Conservation (phyloP, 148 eudicot species). For the Bassia scoparia region DNA sequence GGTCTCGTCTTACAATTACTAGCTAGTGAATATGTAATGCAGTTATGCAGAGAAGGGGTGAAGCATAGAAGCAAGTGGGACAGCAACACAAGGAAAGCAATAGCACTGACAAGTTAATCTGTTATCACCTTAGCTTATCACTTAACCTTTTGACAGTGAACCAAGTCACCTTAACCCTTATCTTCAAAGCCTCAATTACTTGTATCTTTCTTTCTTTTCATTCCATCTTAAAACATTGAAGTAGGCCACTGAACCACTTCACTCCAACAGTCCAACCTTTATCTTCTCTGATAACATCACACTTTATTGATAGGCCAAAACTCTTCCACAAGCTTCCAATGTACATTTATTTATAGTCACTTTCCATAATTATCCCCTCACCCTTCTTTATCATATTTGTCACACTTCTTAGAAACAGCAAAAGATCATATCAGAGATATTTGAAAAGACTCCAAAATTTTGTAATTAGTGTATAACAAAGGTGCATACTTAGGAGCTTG, state of each 20-base stretch:
- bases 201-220: not conserved
- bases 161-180: not conserved
- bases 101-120: slow-evolving; percentile 22
- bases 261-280: not conserved
- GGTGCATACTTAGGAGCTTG: no score
- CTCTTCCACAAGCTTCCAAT: not conserved
- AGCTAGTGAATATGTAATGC: no score
- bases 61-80: slow-evolving; percentile 18
- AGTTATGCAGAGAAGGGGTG: no score
- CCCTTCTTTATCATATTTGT: not conserved
- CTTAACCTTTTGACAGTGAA: slow-evolving; percentile 12
- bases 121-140: slow-evolving; percentile 10
- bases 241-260: not conserved
- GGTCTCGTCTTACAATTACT: no score
- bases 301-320: not conserved
- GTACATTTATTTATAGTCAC: not conserved
- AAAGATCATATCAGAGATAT: not conserved
- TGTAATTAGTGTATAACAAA: no score
- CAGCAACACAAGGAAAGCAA: slow-evolving; percentile 23
- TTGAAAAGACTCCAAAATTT: no score
- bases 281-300: not conserved
- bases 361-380: not conserved
- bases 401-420: not conserved
- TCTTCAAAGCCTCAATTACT: not conserved
- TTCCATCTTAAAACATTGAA: not conserved